Conservation (phyloP, 1,284 basidiomycete species). For the Neonothopanus nambi region DNA sequence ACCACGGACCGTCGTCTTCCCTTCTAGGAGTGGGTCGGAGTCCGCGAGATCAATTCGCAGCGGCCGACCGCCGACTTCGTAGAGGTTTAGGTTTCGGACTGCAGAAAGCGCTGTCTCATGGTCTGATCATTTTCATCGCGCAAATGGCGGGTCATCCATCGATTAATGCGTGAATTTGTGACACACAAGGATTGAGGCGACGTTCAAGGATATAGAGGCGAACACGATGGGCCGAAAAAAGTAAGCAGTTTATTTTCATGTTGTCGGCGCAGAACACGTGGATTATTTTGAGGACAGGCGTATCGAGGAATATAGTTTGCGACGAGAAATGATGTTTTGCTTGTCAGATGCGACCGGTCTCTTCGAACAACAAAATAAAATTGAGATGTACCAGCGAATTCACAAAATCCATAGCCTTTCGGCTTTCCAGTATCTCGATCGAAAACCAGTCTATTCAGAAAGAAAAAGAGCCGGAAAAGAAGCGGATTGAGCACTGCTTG, state of each 20-base stretch:
- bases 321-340: constrained; percentile 32
- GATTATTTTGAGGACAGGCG: neutral
- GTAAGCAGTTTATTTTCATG: constrained; percentile 7
- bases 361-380: constrained; percentile 31
- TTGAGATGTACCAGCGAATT: constrained; percentile 85
- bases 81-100: constrained; percentile 84
- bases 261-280: constrained; percentile 1
- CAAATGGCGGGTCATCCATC: constrained; percentile 7
- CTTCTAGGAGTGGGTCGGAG: constrained; percentile 60
- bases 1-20: constrained; percentile 60
- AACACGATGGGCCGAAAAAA: constrained; percentile 13
- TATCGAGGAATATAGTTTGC: constrained; percentile 22
- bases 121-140: constrained; percentile 50
- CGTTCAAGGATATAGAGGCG: too few species aligned
- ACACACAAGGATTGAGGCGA: too few species aligned
- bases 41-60: constrained; percentile 80
- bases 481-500: neutral
- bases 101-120: constrained; percentile 86
- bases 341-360: constrained; percentile 34
- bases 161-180: neutral
- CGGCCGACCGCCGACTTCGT: constrained; percentile 80
- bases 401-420: constrained; percentile 97
- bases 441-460: constrained; percentile 77
- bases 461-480: constrained; percentile 6
- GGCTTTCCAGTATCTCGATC: constrained; percentile 95